Evolutionary conservation across 371 early-diverging fungal species (phyloP).

Genomic region (Apophysomyces elegans): DNA sequence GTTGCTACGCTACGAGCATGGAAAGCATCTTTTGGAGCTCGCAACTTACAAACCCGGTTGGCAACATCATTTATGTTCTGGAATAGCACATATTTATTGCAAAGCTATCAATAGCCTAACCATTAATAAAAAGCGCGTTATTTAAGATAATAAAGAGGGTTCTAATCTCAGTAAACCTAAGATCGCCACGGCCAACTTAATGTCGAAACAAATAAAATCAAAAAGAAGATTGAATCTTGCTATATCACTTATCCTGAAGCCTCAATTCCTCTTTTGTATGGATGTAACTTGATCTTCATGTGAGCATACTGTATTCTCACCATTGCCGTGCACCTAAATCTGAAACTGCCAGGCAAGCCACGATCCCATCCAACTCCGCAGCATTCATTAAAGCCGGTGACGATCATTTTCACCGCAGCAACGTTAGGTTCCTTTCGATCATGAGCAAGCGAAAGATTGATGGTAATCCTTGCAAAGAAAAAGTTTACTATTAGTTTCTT

Average conservation of each 20-base stretch:
- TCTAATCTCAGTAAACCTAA: not conserved
- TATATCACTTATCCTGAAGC: too few species aligned
- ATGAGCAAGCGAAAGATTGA: conserved; percentile 26
- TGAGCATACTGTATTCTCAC: too few species aligned
- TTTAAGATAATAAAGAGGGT: not conserved
- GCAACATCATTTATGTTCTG: not conserved
- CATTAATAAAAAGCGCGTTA: conserved; percentile 4
- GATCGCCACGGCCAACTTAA: not conserved
- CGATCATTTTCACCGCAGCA: not conserved
- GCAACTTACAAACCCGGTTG: not conserved
- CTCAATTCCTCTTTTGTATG: too few species aligned
- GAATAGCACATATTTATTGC: conserved; percentile 2
- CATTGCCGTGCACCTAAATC: too few species aligned
- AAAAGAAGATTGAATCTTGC: too few species aligned
- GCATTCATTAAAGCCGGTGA: too few species aligned
- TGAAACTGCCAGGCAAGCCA: too few species aligned
- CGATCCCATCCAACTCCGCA: too few species aligned
- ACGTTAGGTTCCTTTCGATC: not conserved
- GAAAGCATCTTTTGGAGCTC: not conserved
- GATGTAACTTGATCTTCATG: too few species aligned
- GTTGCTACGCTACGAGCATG: not conserved
- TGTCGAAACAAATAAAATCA: too few species aligned
- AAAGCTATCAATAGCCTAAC: not conserved
- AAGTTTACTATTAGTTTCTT: not conserved
- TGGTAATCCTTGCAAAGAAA: conserved; percentile 11